These are phyloP conservation scores for Cutaneotrichosporon sp. DNA, from an alignment of 1,284 basidiomycete genomes.

Conservation along the genomic window DNA sequence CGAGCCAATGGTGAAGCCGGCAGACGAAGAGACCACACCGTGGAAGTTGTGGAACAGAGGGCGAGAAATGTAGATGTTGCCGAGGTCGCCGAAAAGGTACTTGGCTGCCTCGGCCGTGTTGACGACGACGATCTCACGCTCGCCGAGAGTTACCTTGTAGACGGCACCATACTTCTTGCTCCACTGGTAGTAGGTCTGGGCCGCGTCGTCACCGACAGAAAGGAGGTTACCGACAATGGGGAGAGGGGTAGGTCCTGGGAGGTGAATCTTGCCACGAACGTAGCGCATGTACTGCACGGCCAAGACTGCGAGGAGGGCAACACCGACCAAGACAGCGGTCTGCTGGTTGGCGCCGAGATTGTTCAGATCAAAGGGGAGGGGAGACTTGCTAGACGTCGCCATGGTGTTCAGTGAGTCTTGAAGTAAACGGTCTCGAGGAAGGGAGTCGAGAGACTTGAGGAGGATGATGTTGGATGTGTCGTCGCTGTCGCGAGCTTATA, in stretches of 20 bases:
- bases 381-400: background rate
- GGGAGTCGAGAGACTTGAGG: background rate
- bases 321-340: slow-evolving; percentile 1
- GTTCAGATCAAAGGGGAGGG: background rate
- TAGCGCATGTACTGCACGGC: slow-evolving; percentile 13
- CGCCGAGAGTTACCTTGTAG: slow-evolving; percentile 21
- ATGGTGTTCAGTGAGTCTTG: background rate
- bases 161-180: slow-evolving; percentile 19
- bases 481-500: background rate
- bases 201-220: slow-evolving; percentile 12
- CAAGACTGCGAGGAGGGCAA: slow-evolving; percentile 10
- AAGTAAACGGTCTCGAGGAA: background rate
- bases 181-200: slow-evolving; percentile 18
- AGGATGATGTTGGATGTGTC: background rate
- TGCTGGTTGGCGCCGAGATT: slow-evolving; percentile 1
- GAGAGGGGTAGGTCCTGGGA: slow-evolving; percentile 11
- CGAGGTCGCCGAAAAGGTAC: slow-evolving; percentile 19
- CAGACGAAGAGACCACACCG: slow-evolving; percentile 12
- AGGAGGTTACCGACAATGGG: slow-evolving; percentile 19
- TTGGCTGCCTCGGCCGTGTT: slow-evolving; percentile 19
- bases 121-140: slow-evolving; percentile 21
- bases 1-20: slow-evolving; percentile 18
- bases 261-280: slow-evolving; percentile 17
- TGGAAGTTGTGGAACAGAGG: slow-evolving; percentile 21
- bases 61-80: slow-evolving; percentile 17